phyloP scores from a whole-genome alignment of 352 stramenopile species.

The Globisporangium iwayamae region DNA sequence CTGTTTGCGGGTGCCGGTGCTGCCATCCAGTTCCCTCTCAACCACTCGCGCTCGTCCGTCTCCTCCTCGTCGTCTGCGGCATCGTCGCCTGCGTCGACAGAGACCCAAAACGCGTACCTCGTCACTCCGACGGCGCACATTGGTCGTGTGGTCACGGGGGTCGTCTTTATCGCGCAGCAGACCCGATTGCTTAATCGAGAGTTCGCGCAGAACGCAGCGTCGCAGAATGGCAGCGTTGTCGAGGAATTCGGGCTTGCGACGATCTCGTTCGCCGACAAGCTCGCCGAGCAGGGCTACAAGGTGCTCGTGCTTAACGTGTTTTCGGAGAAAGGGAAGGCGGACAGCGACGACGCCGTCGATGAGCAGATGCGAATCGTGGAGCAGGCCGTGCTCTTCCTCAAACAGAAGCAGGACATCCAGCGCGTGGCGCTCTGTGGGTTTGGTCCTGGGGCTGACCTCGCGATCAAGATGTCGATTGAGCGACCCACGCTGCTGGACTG shows the following conservation, averaged over 20 bases:
- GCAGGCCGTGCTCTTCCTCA: slow-evolving; percentile 55
- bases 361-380: slow-evolving; percentile 35
- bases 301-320: slow-evolving; percentile 69
- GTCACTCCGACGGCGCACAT: slow-evolving; percentile 72
- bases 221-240: slow-evolving; percentile 10
- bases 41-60: slow-evolving; percentile 14
- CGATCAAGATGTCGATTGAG: slow-evolving; percentile 62
- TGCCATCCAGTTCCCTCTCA: slow-evolving; percentile 41
- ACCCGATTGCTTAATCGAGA: slow-evolving; percentile 23
- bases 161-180: slow-evolving; percentile 65
- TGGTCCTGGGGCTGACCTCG: slow-evolving; percentile 61
- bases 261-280: slow-evolving; percentile 80
- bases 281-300: slow-evolving; percentile 87
- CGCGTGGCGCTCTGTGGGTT: slow-evolving; percentile 67
- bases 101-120: slow-evolving; percentile 53
- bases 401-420: slow-evolving; percentile 69
- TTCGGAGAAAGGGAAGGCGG: slow-evolving; percentile 14
- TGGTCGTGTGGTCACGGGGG: slow-evolving; percentile 77
- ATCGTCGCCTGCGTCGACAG: slow-evolving; percentile 7
- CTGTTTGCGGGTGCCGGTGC: slow-evolving; percentile 44
- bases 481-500: slow-evolving; percentile 42
- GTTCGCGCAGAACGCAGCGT: slow-evolving; percentile 16
- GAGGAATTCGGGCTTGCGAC: slow-evolving; percentile 51
- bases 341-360: slow-evolving; percentile 4
- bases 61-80: slow-evolving; percentile 3